phyloP scores from a whole-genome alignment of 352 stramenopile genomes.

The Globisporangium sylvaticum region DNA sequence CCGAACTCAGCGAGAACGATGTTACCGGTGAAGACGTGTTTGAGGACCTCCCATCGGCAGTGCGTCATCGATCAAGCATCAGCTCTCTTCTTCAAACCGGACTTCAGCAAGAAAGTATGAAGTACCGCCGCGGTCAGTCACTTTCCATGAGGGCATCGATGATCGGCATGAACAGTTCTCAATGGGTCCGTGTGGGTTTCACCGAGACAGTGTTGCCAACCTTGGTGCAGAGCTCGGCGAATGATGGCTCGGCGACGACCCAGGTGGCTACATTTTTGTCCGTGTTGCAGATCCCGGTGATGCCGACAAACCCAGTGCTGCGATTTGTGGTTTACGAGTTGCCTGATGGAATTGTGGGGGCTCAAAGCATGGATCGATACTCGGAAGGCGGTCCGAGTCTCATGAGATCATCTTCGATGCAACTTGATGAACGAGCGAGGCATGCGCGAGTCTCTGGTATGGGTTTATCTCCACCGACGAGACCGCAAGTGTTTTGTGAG shows the following conservation, averaged over 20 bases:
- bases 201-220: slow-evolving; percentile 77
- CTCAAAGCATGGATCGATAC: slow-evolving; percentile 9
- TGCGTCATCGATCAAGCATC: slow-evolving; percentile 60
- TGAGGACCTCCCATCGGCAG: slow-evolving; percentile 37
- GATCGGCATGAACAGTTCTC: slow-evolving; percentile 23
- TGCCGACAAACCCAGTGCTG: slow-evolving; percentile 56
- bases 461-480: slow-evolving; percentile 47
- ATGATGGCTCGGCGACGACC: slow-evolving; percentile 12
- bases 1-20: slow-evolving; percentile 56
- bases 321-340: slow-evolving; percentile 84
- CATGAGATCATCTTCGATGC: slow-evolving; percentile 36
- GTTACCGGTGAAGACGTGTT: slow-evolving; percentile 47
- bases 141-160: slow-evolving; percentile 39
- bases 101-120: slow-evolving; percentile 59
- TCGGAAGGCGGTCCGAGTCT: slow-evolving; percentile 13
- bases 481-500: slow-evolving; percentile 74
- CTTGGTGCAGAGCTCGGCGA: slow-evolving; percentile 26
- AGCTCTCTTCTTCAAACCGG: slow-evolving; percentile 72
- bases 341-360: slow-evolving; percentile 32
- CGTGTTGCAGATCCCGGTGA: slow-evolving; percentile 70
- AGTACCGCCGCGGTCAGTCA: slow-evolving; percentile 46
- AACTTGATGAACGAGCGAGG: slow-evolving; percentile 54
- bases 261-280: slow-evolving; percentile 77
- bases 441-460: slow-evolving; percentile 55
- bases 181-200: slow-evolving; percentile 70